phyloP scores from a whole-genome alignment of 345 rosid genomes.

The Moricandia arvensis region DNA sequence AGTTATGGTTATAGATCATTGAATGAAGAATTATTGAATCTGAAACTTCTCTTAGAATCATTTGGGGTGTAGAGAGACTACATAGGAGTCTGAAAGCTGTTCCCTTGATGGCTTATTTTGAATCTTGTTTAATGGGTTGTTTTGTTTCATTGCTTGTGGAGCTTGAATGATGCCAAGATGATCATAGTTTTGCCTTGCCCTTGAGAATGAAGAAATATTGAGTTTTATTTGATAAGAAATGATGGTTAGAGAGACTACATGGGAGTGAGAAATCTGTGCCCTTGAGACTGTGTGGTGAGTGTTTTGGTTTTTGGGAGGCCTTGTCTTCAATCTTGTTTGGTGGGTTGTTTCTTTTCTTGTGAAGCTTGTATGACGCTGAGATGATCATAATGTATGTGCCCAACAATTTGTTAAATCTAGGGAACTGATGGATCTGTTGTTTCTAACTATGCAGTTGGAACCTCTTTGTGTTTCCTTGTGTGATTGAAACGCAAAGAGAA shows the following conservation, averaged over 20 bases:
- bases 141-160: not conserved
- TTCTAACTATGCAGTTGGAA: constrained; percentile 5
- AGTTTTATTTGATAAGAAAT: constrained; percentile 2
- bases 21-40: not conserved
- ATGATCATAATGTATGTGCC: not conserved
- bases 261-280: not conserved
- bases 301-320: not conserved
- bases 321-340: not conserved
- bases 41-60: not conserved
- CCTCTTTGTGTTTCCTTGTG: constrained; percentile 9
- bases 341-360: not conserved
- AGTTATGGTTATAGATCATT: constrained; percentile 5
- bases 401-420: not conserved
- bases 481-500: constrained; percentile 27
- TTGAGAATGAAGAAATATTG: not conserved
- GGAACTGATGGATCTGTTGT: not conserved
- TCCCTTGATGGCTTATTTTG: not conserved
- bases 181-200: not conserved
- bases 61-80: not conserved
- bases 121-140: not conserved
- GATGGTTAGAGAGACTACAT: constrained; percentile 7
- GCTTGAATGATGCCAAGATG: not conserved
- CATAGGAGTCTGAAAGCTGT: not conserved
- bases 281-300: not conserved
- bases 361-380: not conserved